phyloP scores from a whole-genome alignment of 2,329 filamentous ascomycete species.

The Scedosporium boydii region DNA sequence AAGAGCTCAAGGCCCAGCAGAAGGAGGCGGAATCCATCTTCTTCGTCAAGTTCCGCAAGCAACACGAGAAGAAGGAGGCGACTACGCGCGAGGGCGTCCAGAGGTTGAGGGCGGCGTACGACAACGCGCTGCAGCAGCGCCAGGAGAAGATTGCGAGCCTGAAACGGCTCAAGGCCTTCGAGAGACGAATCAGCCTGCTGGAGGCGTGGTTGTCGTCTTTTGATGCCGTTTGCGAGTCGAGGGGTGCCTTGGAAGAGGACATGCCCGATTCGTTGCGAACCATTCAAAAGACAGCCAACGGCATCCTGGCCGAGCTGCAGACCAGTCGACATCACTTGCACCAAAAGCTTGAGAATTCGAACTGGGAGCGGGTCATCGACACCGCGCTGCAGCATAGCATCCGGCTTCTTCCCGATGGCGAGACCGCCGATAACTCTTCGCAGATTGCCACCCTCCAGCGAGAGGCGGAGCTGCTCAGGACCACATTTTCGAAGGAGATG shows the following conservation, averaged over 20 bases:
- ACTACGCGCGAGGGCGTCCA: conserved; percentile 69
- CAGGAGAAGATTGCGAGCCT: conserved; percentile 70
- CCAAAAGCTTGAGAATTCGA: conserved; percentile 67
- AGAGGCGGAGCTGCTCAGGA: conserved; percentile 79
- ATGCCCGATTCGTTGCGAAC: conserved; percentile 60
- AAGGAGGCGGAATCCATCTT: conserved; percentile 77
- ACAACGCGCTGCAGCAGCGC: conserved; percentile 67
- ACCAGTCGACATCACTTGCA: conserved; percentile 84
- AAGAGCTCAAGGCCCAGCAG: conserved; percentile 86
- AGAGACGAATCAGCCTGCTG: conserved; percentile 77
- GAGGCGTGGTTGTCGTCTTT: conserved; percentile 91
- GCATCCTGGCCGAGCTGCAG: conserved; percentile 82
- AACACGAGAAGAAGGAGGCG: conserved; percentile 71
- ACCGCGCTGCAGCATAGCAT: conserved; percentile 81
- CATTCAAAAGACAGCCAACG: conserved; percentile 80
- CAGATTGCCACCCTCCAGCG: conserved; percentile 65
- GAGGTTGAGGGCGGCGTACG: conserved; percentile 74
- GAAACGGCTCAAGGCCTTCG: conserved; percentile 73
- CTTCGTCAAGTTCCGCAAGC: conserved; percentile 84
- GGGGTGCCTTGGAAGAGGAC: conserved; percentile 44
- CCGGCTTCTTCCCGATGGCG: conserved; percentile 65
- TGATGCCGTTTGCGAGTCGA: conserved; percentile 66
- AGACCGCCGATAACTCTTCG: conserved; percentile 46
- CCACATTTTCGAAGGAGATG: conserved; percentile 71
- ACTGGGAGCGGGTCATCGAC: conserved; percentile 83